Evolutionary conservation across 108 stramenopile genomes (phyloP), one percentile per base, ranked within the genome.

Genomic region (Nannochloropsis gaditana): DNA sequence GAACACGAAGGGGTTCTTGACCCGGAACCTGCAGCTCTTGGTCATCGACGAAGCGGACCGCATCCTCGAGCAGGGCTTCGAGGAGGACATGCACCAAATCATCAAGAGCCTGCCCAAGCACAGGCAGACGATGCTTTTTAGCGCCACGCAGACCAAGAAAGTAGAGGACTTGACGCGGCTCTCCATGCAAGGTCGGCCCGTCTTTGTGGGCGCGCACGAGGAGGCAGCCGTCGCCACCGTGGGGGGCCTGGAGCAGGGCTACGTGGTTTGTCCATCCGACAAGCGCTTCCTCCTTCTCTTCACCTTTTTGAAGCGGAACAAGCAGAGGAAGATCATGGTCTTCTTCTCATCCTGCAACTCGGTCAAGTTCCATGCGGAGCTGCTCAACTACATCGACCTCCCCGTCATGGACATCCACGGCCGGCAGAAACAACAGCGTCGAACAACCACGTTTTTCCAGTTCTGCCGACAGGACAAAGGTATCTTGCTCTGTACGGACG

Each of bases 41-140:
- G 95, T 96, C 9, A 96, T 98, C 92, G 99, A 99, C 84, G 99
- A 99, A 88, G 99, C 99, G 4, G 99, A 99, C 90, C 94, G 99
- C 15, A 98, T 98, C 84, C 91, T 99, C 43, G 97, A 99, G 88
- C 95, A 95, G 86, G 97, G 99, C 11, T 99, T 99, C 88, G 99
- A 99, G 85, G 99, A 99, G 87, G 99, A 99, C 88, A 93, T 99
- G 85, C 93, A 96, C 41, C 92, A 94, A 19, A 99, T 99, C 85
- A 95, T 99, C 84, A 96, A 95, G 83, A 84, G 93, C 31, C 91
- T 99, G 44, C 99, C 97, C 80, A 95, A 94, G 87, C 93, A 95
- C 90, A 93, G 99, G 44, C 99, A 99, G 91, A 99, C 97, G 45
- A 96, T 98, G 94, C 93, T 99, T 2, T 99, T 99, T 89, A 94